Percentiles rank a stretch among this genome's conserved stretches.
Evolutionary conservation across 225 moss, liverwort and hornwort species (phyloP).

Genomic region (Physcomitrium patens): DNA sequence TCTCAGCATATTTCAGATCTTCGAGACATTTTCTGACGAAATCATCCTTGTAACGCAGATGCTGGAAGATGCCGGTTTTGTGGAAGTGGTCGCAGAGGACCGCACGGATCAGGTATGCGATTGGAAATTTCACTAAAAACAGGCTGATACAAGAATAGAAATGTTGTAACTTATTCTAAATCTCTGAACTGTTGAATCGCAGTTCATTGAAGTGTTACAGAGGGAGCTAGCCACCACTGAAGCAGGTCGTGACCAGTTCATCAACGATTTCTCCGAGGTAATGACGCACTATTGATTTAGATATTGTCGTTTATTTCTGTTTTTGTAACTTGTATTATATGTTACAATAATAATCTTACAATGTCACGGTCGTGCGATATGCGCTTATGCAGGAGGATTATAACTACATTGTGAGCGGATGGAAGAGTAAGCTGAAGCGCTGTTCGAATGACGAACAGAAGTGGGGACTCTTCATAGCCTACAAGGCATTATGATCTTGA

Average conservation of each 20-base stretch:
- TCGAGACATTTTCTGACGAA: no score
- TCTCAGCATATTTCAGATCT: no score
- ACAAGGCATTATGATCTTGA: slow-evolving; percentile 34
- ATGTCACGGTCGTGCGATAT: no score
- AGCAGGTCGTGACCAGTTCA: slow-evolving; percentile 60
- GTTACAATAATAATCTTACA: no score
- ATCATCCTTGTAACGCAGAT: slow-evolving; percentile 48
- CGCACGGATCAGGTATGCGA: slow-evolving; percentile 78
- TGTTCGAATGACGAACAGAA: slow-evolving; percentile 80
- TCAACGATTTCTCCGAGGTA: slow-evolving; percentile 91
- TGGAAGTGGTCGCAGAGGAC: slow-evolving; percentile 79
- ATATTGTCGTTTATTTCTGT: no score
- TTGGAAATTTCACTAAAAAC: background rate
- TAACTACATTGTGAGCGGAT: slow-evolving; percentile 84
- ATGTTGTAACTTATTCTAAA: no score
- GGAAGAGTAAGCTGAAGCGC: slow-evolving; percentile 87
- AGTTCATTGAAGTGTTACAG: slow-evolving; percentile 78
- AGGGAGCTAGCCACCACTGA: slow-evolving; percentile 67
- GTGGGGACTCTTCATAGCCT: slow-evolving; percentile 77
- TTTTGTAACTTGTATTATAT: no score
- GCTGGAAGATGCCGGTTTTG: slow-evolving; percentile 78
- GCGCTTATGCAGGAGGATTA: slow-evolving; percentile 57
- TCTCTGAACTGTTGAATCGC: background rate
- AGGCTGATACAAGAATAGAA: no score
- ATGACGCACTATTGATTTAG: background rate